Evolutionary conservation across 2,329 filamentous ascomycete genomes (phyloP).

Genomic region (Fusarium circinatum): DNA sequence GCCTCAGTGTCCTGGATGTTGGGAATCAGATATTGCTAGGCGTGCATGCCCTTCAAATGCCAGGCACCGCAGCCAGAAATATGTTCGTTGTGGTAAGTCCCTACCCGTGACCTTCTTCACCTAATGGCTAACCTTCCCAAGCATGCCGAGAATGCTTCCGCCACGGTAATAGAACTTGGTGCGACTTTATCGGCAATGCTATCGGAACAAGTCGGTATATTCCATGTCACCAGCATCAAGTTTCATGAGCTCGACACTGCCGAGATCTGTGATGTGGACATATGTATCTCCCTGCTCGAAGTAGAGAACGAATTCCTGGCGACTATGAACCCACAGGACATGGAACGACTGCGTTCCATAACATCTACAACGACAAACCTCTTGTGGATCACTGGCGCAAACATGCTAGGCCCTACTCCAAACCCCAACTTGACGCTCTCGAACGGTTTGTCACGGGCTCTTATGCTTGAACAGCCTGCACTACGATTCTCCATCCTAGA

Average conservation of each 20-base stretch:
- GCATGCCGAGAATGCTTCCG: neutral
- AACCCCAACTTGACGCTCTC: neutral
- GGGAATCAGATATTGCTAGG: neutral
- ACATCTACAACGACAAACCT: neutral
- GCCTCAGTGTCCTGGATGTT: neutral
- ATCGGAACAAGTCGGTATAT: neutral
- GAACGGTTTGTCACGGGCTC: neutral
- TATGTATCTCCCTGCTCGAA: neutral
- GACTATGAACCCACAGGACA: neutral
- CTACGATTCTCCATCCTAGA: neutral
- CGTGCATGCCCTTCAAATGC: neutral
- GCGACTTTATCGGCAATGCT: neutral
- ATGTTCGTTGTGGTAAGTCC: neutral
- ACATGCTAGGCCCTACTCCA: neutral
- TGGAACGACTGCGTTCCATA: neutral
- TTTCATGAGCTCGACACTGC: neutral
- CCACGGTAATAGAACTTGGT: neutral
- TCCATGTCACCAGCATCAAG: neutral
- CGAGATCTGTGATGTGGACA: neutral
- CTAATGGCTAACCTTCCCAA: neutral
- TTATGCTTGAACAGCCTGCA: neutral
- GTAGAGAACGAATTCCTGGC: neutral
- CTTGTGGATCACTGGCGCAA: neutral
- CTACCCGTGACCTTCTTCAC: accelerated
- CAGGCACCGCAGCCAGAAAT: neutral